These are phyloP conservation scores for Lodderomyces metapsilosis DNA, from an alignment of 1,139 yeast genomes.

Conservation along the genomic window DNA sequence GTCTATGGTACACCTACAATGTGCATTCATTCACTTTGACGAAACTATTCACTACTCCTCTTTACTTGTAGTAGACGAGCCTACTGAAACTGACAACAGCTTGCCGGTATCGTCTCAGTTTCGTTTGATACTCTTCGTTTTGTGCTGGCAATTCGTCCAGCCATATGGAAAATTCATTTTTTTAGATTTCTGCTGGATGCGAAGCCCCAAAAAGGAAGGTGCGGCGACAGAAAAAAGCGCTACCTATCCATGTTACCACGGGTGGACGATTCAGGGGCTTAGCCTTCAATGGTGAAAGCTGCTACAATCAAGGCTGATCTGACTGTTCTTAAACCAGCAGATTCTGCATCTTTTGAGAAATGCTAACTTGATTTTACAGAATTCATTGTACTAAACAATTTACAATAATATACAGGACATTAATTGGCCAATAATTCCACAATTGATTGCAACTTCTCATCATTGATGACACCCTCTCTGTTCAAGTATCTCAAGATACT, in stretches of 20 bases:
- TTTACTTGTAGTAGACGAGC: too few species aligned
- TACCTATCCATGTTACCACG: too few species aligned
- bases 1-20: too few species aligned
- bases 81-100: too few species aligned
- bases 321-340: not conserved
- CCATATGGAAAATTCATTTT: not conserved
- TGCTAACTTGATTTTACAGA: too few species aligned
- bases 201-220: not conserved
- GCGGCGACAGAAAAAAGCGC: slow-evolving; percentile 1
- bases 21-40: too few species aligned
- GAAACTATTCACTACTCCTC: too few species aligned
- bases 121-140: not conserved
- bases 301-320: not conserved
- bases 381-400: not conserved
- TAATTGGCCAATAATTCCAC: slow-evolving; percentile 28
- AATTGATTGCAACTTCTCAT: slow-evolving; percentile 26
- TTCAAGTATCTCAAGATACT: slow-evolving; percentile 63
- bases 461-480: slow-evolving; percentile 49
- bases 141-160: not conserved
- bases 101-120: too few species aligned
- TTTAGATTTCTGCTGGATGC: slow-evolving; percentile 2
- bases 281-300: too few species aligned
- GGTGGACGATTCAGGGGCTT: not conserved
- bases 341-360: not conserved
- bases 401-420: not conserved